Percentiles rank a stretch among this genome's conserved stretches.
Conservation (phyloP, 495 filamentous ascomycete genomes). For the Tirmania nivea region DNA sequence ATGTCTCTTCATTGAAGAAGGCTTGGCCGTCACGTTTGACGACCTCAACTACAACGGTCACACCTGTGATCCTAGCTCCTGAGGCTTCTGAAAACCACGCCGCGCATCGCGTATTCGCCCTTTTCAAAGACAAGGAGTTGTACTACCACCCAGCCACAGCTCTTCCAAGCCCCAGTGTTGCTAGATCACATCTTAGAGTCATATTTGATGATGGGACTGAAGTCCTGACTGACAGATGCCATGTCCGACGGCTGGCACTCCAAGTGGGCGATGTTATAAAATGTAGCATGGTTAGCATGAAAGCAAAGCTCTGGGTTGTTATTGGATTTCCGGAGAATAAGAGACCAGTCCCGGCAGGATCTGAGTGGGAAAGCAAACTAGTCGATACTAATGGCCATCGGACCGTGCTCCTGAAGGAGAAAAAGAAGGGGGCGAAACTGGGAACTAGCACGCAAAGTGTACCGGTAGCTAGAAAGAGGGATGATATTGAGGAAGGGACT, state of each 20-base stretch:
- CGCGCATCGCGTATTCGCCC: constrained; percentile 14
- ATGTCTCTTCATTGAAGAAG: too few species aligned
- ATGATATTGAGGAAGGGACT: not conserved
- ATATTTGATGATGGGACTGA: constrained; percentile 17
- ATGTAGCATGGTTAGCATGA: constrained; percentile 11
- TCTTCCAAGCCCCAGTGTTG: not conserved
- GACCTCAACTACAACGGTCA: not conserved
- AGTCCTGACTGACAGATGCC: constrained; percentile 2
- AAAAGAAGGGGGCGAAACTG: not conserved
- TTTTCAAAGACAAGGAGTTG: constrained; percentile 14
- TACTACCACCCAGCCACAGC: constrained; percentile 15
- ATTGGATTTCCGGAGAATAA: constrained; percentile 1
- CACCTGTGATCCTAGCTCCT: not conserved
- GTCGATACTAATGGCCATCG: constrained; percentile 11
- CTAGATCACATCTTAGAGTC: constrained; percentile 3
- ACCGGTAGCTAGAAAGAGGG: constrained; percentile 1
- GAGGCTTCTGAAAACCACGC: not conserved
- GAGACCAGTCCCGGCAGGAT: not conserved
- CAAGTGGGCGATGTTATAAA: constrained; percentile 10
- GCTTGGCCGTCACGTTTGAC: too few species aligned
- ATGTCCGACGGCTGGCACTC: constrained; percentile 14
- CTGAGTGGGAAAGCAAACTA: not conserved
- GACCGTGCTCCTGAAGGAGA: constrained; percentile 2
- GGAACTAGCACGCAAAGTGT: not conserved
- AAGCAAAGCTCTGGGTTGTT: constrained; percentile 9